Evolutionary conservation across 2,329 filamentous ascomycete species (phyloP).

Genomic region (Aspergillus cejpii): DNA sequence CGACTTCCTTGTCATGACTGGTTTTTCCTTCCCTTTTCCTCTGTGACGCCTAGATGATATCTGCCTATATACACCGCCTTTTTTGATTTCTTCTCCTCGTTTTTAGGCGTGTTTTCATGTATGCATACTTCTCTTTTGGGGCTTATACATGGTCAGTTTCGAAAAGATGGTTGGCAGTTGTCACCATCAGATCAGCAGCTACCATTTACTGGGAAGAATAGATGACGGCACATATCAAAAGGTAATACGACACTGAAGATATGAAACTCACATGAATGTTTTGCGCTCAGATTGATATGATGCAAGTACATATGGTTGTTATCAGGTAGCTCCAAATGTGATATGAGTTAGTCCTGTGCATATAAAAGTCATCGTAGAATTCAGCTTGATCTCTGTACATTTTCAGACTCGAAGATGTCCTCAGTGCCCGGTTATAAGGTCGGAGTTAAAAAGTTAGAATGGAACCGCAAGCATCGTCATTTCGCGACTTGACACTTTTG

Average conservation of each 20-base stretch:
- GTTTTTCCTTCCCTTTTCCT: constrained; percentile 12
- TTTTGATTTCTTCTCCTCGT: constrained; percentile 13
- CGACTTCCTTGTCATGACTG: constrained; percentile 16
- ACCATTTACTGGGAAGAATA: not conserved
- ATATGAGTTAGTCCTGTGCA: too few relatives aligned
- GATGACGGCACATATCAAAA: not conserved
- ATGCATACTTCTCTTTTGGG: constrained; percentile 12
- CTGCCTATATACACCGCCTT: constrained; percentile 22
- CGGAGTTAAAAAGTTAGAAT: not conserved
- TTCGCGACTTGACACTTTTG: not conserved
- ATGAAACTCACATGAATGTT: not conserved
- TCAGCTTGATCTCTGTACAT: too few relatives aligned
- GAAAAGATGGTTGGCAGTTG: not conserved
- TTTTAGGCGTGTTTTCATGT: constrained; percentile 18
- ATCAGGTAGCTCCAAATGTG: too few relatives aligned
- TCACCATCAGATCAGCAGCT: not conserved
- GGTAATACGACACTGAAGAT: not conserved
- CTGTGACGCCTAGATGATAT: constrained; percentile 25
- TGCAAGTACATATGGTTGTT: not conserved
- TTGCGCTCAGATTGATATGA: not conserved
- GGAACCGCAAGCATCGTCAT: not conserved
- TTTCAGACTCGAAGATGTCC: too few relatives aligned
- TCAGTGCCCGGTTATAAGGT: not conserved
- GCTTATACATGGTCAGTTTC: not conserved
- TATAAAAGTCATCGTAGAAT: too few relatives aligned